These are phyloP conservation scores for Talaromyces sp. DNA, from an alignment of 2,329 filamentous ascomycete species.

Conservation along the genomic window DNA sequence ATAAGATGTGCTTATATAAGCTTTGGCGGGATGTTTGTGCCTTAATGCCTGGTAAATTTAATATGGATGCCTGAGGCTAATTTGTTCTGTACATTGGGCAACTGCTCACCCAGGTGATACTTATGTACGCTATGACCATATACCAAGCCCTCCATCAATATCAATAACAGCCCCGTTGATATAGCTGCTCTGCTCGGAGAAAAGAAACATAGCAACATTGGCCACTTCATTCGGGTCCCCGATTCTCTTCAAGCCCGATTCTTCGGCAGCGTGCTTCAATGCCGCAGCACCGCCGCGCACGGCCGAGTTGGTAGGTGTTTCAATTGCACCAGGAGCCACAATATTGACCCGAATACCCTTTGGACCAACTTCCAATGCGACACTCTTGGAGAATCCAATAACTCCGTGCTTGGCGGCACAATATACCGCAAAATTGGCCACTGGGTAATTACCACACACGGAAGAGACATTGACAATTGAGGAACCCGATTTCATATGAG, in stretches of 20 bases:
- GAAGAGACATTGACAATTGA: conserved; percentile 46
- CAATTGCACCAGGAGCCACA: conserved; percentile 44
- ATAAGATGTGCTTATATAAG: not conserved
- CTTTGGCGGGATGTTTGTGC: not conserved
- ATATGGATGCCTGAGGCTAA: too few species aligned
- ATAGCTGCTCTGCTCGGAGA: conserved; percentile 49
- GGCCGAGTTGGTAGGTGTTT: conserved; percentile 53
- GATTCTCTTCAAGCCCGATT: conserved; percentile 30
- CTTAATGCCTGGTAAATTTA: too few species aligned
- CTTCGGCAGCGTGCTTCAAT: conserved; percentile 28
- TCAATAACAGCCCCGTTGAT: conserved; percentile 53
- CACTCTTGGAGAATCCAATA: conserved; percentile 26
- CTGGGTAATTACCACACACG: conserved; percentile 34
- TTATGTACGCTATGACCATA: too few species aligned
- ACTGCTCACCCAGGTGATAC: too few species aligned
- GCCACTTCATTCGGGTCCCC: conserved; percentile 53
- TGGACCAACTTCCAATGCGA: conserved; percentile 27
- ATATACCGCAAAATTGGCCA: conserved; percentile 28
- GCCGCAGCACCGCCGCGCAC: conserved; percentile 53
- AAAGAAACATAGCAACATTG: conserved; percentile 54
- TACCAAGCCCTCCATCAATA: conserved; percentile 17
- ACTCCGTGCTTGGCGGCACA: conserved; percentile 30
- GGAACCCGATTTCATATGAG: conserved; percentile 37
- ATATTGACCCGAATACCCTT: conserved; percentile 22
- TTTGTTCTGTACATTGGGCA: too few species aligned